Percentiles rank a stretch among this genome's conserved stretches.
Conservation (phyloP, 306 rosid genomes). For the Prunus davidiana region DNA sequence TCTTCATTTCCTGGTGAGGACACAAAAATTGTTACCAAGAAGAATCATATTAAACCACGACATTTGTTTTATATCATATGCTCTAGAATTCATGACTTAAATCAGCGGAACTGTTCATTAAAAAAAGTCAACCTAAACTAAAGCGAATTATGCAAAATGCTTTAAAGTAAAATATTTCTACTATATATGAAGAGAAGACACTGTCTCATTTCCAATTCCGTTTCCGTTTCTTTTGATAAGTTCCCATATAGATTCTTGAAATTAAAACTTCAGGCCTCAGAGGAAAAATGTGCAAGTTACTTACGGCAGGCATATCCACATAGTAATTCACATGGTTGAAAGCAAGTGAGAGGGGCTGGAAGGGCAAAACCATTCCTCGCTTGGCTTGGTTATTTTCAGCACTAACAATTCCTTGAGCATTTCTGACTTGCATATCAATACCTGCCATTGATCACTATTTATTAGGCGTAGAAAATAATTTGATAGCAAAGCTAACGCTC, state of each 20-base stretch:
- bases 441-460: background rate
- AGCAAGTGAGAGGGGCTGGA: slow-evolving; percentile 25
- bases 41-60: background rate
- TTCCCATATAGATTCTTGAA: background rate
- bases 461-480: background rate
- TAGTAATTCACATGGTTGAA: slow-evolving; percentile 23
- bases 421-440: slow-evolving; percentile 16
- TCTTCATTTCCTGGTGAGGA: slow-evolving; percentile 21
- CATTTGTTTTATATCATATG: background rate
- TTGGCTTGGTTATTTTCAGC: background rate
- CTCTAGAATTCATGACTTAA: background rate
- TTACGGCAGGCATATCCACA: slow-evolving; percentile 25
- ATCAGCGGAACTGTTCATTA: background rate
- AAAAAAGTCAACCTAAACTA: background rate
- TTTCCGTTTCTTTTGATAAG: background rate
- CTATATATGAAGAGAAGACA: background rate
- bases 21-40: background rate
- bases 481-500: background rate
- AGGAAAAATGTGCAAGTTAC: background rate
- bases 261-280: background rate
- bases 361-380: slow-evolving; percentile 21
- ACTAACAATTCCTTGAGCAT: slow-evolving; percentile 14
- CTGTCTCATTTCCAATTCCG: background rate
- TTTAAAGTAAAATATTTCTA: background rate
- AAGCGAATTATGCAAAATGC: background rate